These are phyloP conservation scores for Zygoascus bituminiphila DNA, from an alignment of 805 yeast genomes.

Conservation along the genomic window DNA sequence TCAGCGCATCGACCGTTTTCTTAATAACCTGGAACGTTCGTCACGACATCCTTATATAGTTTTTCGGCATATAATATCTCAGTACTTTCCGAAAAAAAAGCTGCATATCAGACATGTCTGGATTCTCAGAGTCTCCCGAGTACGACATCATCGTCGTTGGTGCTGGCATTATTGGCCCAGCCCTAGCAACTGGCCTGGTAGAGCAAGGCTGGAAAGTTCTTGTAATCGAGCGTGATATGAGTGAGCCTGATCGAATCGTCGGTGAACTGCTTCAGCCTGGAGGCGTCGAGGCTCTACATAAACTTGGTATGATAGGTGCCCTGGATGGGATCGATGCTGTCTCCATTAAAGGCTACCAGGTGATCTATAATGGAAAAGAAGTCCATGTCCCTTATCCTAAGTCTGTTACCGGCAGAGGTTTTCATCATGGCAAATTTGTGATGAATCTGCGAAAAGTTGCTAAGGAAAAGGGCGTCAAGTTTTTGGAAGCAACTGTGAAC, in stretches of 20 bases:
- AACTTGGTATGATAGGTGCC: slow-evolving; percentile 75
- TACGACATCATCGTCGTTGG: slow-evolving; percentile 89
- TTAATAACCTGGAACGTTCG: too few relatives aligned
- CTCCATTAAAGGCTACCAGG: slow-evolving; percentile 71
- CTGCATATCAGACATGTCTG: neutral
- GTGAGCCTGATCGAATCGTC: slow-evolving; percentile 89
- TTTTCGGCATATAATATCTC: too few relatives aligned
- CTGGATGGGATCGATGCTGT: slow-evolving; percentile 70
- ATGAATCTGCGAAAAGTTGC: slow-evolving; percentile 68
- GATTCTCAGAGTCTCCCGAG: slow-evolving; percentile 4
- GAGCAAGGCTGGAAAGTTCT: slow-evolving; percentile 80
- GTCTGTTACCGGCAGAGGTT: slow-evolving; percentile 58
- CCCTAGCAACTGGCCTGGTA: slow-evolving; percentile 82
- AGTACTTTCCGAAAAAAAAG: neutral
- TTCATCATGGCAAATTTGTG: slow-evolving; percentile 88
- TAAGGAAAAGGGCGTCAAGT: slow-evolving; percentile 55
- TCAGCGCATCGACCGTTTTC: neutral
- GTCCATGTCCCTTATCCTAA: slow-evolving; percentile 62
- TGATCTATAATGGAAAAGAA: slow-evolving; percentile 52
- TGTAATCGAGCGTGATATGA: slow-evolving; percentile 79
- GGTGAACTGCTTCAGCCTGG: slow-evolving; percentile 97
- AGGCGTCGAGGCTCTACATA: slow-evolving; percentile 76
- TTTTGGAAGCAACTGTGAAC: slow-evolving; percentile 78
- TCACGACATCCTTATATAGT: too few relatives aligned
- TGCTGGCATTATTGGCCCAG: slow-evolving; percentile 98